These are phyloP conservation scores for Keithomyces neogunnii DNA, from an alignment of 2,329 filamentous ascomycete genomes.

Conservation along the genomic window DNA sequence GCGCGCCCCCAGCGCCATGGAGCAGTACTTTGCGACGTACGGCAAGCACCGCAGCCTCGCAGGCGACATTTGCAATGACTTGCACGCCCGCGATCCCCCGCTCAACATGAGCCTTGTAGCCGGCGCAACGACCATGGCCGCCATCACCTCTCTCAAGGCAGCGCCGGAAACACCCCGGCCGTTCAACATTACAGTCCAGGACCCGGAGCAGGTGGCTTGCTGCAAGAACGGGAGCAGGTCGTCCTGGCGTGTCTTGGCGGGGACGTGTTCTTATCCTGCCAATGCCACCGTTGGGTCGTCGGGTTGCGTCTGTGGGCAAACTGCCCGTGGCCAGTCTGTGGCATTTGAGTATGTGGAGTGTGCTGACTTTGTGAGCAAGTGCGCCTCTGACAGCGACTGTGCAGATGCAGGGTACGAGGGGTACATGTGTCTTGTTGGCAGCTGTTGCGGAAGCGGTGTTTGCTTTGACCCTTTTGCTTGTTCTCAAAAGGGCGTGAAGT, in stretches of 20 bases:
- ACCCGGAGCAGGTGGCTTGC: slow-evolving; percentile 23
- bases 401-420: slow-evolving; percentile 13
- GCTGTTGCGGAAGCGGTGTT: slow-evolving; percentile 26
- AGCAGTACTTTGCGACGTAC: slow-evolving; percentile 24
- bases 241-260: slow-evolving; percentile 7
- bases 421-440: slow-evolving; percentile 25
- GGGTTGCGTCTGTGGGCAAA: slow-evolving; percentile 26
- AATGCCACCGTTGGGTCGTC: slow-evolving; percentile 20
- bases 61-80: slow-evolving; percentile 25
- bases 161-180: slow-evolving; percentile 15
- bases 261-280: slow-evolving; percentile 21
- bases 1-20: slow-evolving; percentile 16
- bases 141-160: slow-evolving; percentile 21
- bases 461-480: slow-evolving; percentile 29
- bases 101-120: slow-evolving; percentile 24
- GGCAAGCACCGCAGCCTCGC: slow-evolving; percentile 19
- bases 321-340: slow-evolving; percentile 14
- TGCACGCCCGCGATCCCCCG: slow-evolving; percentile 22
- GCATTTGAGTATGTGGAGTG: slow-evolving; percentile 27
- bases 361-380: slow-evolving; percentile 20
- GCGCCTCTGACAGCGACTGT: slow-evolving; percentile 19
- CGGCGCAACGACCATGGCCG: slow-evolving; percentile 18
- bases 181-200: slow-evolving; percentile 26
- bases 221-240: slow-evolving; percentile 20
- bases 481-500: slow-evolving; percentile 22